Percentiles rank a stretch among this genome's conserved stretches.
Conservation (phyloP, 108 stramenopile species). For the Nitzschia sp. region DNA sequence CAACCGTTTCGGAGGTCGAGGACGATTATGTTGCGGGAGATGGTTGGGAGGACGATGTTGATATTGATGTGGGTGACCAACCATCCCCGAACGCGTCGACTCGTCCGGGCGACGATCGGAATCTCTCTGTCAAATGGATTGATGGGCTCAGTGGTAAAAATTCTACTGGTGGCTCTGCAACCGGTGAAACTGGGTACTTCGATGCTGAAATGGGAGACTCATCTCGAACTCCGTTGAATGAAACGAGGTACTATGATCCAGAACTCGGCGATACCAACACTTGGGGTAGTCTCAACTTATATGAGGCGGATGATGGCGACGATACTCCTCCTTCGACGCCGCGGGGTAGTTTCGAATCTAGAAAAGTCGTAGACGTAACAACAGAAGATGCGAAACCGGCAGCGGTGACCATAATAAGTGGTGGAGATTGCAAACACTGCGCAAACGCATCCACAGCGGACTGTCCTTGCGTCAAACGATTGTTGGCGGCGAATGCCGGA, state of each 20-base stretch:
- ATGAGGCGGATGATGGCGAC: constrained; percentile 12
- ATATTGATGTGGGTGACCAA: constrained; percentile 15
- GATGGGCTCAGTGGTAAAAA: constrained; percentile 22
- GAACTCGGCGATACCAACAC: constrained; percentile 2
- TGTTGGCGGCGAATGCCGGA: constrained; percentile 25
- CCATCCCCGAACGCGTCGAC: not conserved
- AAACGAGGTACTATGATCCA: constrained; percentile 38
- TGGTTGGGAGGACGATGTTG: constrained; percentile 39
- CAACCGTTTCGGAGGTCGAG: constrained; percentile 48
- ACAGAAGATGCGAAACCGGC: not conserved
- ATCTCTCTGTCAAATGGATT: constrained; percentile 30
- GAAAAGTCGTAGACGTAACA: not conserved
- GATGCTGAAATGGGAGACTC: constrained; percentile 19
- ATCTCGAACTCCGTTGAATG: constrained; percentile 16
- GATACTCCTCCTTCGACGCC: constrained; percentile 39
- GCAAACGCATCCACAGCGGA: constrained; percentile 6
- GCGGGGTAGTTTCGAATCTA: constrained; percentile 12
- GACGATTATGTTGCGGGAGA: constrained; percentile 35
- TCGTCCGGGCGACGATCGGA: constrained; percentile 18
- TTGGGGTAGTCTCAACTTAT: constrained; percentile 11
- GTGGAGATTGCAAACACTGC: constrained; percentile 8
- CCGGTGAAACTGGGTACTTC: constrained; percentile 3
- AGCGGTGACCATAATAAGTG: not conserved
- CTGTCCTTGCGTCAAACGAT: constrained; percentile 37
- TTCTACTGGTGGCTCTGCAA: not conserved